Conservation (phyloP, 768 basidiomycete genomes). For the Mycena pura region DNA sequence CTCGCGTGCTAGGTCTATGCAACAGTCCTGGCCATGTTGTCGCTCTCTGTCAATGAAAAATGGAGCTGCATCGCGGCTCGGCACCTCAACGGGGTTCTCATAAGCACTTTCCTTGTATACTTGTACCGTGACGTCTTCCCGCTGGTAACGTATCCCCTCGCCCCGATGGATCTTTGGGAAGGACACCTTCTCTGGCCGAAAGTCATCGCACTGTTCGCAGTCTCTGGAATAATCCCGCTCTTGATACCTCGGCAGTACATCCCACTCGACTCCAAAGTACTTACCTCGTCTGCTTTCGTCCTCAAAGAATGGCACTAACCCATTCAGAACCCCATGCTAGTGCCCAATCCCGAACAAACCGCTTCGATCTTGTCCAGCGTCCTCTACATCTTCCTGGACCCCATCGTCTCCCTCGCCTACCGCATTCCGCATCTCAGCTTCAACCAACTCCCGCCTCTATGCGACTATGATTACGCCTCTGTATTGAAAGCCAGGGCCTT, state of each 20-base stretch:
- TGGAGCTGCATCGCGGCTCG: background rate
- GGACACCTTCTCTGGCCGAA: slow-evolving; percentile 38
- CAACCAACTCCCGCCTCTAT: slow-evolving; percentile 67
- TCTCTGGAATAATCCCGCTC: slow-evolving; percentile 56
- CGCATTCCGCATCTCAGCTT: slow-evolving; percentile 50
- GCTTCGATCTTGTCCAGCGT: slow-evolving; percentile 51
- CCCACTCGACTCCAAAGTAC: slow-evolving; percentile 55
- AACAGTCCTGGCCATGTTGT: background rate
- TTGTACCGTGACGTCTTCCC: slow-evolving; percentile 64
- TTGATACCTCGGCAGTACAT: slow-evolving; percentile 58
- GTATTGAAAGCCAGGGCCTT: slow-evolving; percentile 35
- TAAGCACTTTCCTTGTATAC: slow-evolving; percentile 52
- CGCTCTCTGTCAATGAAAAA: background rate
- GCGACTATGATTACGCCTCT: slow-evolving; percentile 57
- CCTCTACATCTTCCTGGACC: slow-evolving; percentile 61
- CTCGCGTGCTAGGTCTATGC: background rate
- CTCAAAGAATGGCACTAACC: background rate
- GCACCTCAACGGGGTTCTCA: slow-evolving; percentile 34
- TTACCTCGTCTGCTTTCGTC: background rate
- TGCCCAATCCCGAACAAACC: slow-evolving; percentile 53
- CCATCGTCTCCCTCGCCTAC: slow-evolving; percentile 50
- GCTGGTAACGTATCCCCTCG: slow-evolving; percentile 50
- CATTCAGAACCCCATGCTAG: slow-evolving; percentile 33
- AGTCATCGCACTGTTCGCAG: slow-evolving; percentile 42
- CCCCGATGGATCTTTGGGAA: slow-evolving; percentile 49